phyloP scores from a whole-genome alignment of 176 grass and related monocot species.

The Zoysia pacifica region DNA sequence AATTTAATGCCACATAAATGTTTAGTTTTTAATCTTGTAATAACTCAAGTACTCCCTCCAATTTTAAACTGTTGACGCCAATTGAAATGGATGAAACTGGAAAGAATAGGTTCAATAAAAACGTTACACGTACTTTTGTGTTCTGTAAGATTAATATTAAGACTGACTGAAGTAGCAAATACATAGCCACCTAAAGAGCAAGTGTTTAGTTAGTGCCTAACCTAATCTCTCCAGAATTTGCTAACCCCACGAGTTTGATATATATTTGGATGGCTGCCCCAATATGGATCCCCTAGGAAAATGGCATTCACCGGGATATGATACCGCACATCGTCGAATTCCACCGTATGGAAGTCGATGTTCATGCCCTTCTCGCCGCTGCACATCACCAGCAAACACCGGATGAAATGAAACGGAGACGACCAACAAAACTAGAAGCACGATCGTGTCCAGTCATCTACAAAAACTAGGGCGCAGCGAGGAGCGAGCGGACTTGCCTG shows the following conservation, averaged over 20 bases:
- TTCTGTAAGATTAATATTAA: background rate
- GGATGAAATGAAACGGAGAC: background rate
- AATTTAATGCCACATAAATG: background rate
- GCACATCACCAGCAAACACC: conserved; percentile 18
- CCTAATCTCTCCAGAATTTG: background rate
- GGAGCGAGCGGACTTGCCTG: conserved; percentile 41
- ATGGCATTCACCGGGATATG: conserved; percentile 72
- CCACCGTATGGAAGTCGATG: conserved; percentile 94
- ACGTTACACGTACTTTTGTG: background rate
- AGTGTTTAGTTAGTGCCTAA: background rate
- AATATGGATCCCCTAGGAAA: background rate
- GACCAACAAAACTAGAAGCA: background rate
- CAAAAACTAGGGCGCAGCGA: background rate
- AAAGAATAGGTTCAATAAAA: background rate
- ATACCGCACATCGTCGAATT: conserved; percentile 94
- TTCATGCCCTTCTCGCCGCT: conserved; percentile 87
- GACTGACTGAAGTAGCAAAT: background rate
- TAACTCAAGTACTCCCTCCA: background rate
- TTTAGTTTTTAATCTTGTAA: background rate
- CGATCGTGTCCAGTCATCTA: background rate
- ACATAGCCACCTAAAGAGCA: background rate
- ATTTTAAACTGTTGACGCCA: background rate
- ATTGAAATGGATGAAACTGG: background rate
- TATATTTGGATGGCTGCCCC: background rate
- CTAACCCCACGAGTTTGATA: background rate